A percentile compares a stretch with the other conserved stretches of the same genome.
These are phyloP conservation scores for Acacia concinna DNA, from an alignment of 331 rosid species.

Conservation along the genomic window DNA sequence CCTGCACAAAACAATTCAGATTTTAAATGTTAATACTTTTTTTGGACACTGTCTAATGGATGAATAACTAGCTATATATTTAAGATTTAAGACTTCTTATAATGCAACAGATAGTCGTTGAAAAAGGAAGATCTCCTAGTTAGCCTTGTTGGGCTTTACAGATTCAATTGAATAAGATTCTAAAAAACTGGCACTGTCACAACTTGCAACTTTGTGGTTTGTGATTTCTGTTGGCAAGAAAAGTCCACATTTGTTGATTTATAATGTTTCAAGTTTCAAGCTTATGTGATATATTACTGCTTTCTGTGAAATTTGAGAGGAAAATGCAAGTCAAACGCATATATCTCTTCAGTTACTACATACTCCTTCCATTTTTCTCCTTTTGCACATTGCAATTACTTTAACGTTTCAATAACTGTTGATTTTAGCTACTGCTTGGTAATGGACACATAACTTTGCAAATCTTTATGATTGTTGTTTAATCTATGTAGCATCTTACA, in stretches of 20 bases:
- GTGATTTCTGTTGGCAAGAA: constrained; percentile 15
- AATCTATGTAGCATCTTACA: too few relatives aligned
- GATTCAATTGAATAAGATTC: constrained; percentile 25
- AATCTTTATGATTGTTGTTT: too few relatives aligned
- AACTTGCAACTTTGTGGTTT: constrained; percentile 17
- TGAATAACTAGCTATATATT: constrained; percentile 8
- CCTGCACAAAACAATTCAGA: constrained; percentile 24
- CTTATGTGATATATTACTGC: constrained; percentile 23
- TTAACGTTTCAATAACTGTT: not conserved
- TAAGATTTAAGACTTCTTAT: not conserved
- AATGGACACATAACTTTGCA: too few relatives aligned
- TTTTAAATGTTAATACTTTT: constrained; percentile 28
- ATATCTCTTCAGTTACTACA: not conserved
- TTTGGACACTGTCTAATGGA: constrained; percentile 14
- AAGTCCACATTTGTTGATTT: constrained; percentile 14
- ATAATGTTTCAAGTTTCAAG: not conserved
- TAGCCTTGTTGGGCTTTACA: constrained; percentile 29
- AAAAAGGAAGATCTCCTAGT: constrained; percentile 19
- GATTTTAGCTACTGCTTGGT: not conserved
- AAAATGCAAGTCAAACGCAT: not conserved
- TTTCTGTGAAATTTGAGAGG: not conserved
- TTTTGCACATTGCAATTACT: not conserved
- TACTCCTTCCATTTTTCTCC: not conserved
- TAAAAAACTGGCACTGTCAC: constrained; percentile 9
- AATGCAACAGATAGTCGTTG: constrained; percentile 7